Conservation (phyloP, 2,329 filamentous ascomycete genomes). For the Alternaria tenuissima region DNA sequence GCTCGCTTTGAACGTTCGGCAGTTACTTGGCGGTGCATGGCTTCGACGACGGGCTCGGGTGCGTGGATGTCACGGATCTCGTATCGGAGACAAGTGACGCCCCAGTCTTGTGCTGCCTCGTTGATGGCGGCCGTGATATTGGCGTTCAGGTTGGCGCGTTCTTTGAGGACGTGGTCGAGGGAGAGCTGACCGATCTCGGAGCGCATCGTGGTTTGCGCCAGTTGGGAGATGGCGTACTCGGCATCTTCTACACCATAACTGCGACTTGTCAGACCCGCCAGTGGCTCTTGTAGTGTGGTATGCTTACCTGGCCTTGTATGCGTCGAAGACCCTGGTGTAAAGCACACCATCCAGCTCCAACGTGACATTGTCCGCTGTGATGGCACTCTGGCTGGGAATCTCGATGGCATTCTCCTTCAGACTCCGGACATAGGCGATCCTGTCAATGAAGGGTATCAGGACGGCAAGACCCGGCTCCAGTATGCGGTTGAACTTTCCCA, state of each 20-base stretch:
- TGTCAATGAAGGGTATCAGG: conserved; percentile 87
- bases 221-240: conserved; percentile 97
- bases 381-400: conserved; percentile 96
- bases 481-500: conserved; percentile 97
- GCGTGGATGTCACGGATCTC: conserved; percentile 99
- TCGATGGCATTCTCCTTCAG: conserved; percentile 96
- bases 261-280: conserved; percentile 18
- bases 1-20: conserved; percentile 97
- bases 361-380: conserved; percentile 98
- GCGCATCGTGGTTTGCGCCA: conserved; percentile 98
- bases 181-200: conserved; percentile 96
- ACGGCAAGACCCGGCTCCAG: conserved; percentile 90
- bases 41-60: conserved; percentile 88
- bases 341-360: conserved; percentile 94
- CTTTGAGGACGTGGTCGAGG: conserved; percentile 96
- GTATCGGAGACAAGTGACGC: conserved; percentile 93
- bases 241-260: conserved; percentile 99
- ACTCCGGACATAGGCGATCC: conserved; percentile 97
- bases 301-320: conserved; percentile 90
- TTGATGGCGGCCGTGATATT: conserved; percentile 99
- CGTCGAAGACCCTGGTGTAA: conserved; percentile 95
- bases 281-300: neutral
- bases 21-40: conserved; percentile 98
- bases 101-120: conserved; percentile 96
- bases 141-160: conserved; percentile 92